phyloP scores from a whole-genome alignment of 2,329 filamentous ascomycete species.

The Alternaria metachromatica region DNA sequence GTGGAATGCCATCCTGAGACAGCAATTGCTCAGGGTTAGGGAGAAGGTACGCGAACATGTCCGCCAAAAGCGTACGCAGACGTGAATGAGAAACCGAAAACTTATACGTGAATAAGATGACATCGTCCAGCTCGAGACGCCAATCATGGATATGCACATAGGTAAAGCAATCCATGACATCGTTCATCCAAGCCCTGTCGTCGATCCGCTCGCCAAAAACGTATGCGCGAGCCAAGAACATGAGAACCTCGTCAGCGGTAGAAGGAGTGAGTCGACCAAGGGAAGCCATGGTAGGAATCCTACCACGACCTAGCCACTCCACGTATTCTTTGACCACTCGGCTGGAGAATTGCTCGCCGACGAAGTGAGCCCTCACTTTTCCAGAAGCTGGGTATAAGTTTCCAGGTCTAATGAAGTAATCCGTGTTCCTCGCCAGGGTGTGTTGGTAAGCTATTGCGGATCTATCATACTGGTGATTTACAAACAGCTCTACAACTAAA shows the following conservation, averaged over 20 bases:
- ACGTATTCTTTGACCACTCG: not conserved
- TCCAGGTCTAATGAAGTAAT: not conserved
- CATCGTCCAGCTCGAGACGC: not conserved
- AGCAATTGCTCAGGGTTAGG: not conserved
- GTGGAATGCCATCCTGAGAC: not conserved
- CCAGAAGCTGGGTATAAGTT: not conserved
- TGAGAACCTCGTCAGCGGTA: not conserved
- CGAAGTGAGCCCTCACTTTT: not conserved
- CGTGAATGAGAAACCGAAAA: not conserved
- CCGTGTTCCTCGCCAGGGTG: not conserved
- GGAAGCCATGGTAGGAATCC: not conserved
- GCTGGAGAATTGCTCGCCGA: not conserved
- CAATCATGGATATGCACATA: not conserved
- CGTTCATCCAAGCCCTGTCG: not conserved
- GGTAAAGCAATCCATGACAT: not conserved
- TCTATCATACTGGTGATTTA: not conserved
- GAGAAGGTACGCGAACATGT: not conserved
- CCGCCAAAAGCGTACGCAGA: not conserved
- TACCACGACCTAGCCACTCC: not conserved
- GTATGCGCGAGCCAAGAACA: not conserved
- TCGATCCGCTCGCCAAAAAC: not conserved
- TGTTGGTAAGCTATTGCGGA: not conserved
- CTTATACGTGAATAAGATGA: not conserved
- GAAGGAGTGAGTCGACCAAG: not conserved
- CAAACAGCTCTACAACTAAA: not conserved